Base-by-base conservation (phyloP, 148 eudicot genomes). In the Vaccinium corymbosum region DNA sequence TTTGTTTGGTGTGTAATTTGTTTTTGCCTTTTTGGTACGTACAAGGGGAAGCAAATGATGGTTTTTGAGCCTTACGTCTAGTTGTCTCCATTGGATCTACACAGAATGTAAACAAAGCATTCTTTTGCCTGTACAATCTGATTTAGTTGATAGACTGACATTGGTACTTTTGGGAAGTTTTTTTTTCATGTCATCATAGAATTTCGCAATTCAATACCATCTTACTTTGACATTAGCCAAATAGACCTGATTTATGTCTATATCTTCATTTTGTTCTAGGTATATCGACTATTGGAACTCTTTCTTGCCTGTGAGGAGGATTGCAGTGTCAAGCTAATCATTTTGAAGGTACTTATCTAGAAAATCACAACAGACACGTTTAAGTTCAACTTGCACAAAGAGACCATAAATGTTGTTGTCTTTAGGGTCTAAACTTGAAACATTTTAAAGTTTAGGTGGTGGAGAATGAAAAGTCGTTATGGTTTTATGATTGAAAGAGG, bases 271-370 rank as follows among this genome's bases (percentile, higher is more conserved):
- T 81, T 12, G 68, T 16, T 49, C n/a, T 84, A 95, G 98, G 85
- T 94, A 81, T 89, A 93, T 84, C 92, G 90, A 81, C 83, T 95
- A 11, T 79, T 94, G 89, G 98, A 95, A 55, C 91, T 91, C 46
- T 95, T 93, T 83, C 87, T 87, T 81, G 89, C 91, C 20, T 91
- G 80, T 66, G 98, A 92, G 86, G 87, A 88, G 80, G 98, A 94
- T 85, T 85, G 83, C 83, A 81, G 81, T 86, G 95, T 93, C 87
- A 94, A 93, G 86, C 83, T 95, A 88, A 87, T 95, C 88, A 89
- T 95, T 50, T 13, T 95, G 84, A 92, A 95, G 98, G 98, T 95
- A 88, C 50, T 85, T 32, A 25, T 64, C 27, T 56, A 35, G 20
- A 79, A 38, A 38, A 62, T 72, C 62, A 32, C 27, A 59, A 7